These are phyloP conservation scores for Backusella mclennaniae DNA, from an alignment of 192 early-diverging fungal genomes.

Conservation along the genomic window DNA sequence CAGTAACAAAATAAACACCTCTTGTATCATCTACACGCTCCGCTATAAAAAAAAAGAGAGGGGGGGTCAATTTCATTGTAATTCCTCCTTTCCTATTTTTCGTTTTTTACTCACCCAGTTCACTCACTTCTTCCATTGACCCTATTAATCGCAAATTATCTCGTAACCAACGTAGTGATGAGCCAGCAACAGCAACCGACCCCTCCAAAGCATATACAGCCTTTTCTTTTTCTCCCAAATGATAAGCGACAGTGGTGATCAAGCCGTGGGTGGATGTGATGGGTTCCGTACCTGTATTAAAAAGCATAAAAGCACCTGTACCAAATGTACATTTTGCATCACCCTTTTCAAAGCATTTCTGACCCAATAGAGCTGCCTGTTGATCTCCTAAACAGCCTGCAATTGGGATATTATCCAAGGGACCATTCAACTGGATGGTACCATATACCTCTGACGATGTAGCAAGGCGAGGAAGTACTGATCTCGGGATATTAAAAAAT, in stretches of 20 bases:
- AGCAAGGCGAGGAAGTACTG: constrained; percentile 68
- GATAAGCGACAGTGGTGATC: constrained; percentile 90
- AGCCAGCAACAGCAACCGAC: constrained; percentile 88
- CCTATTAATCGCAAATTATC: constrained; percentile 84
- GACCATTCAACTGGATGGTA: constrained; percentile 41
- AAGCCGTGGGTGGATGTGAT: constrained; percentile 81
- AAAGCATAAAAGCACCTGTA: constrained; percentile 94
- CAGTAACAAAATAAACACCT: constrained; percentile 94
- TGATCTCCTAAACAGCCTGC: constrained; percentile 91
- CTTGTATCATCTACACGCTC: constrained; percentile 66
- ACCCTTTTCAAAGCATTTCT: constrained; percentile 81
- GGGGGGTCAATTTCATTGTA: neutral
- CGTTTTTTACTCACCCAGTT: constrained; percentile 37
- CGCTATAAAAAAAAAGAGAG: constrained; percentile 35
- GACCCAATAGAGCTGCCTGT: constrained; percentile 91
- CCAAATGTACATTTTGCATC: constrained; percentile 96
- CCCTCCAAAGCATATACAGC: constrained; percentile 89
- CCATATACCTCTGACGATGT: constrained; percentile 86
- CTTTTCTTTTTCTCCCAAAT: constrained; percentile 65
- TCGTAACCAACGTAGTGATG: constrained; percentile 87
- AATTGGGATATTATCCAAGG: constrained; percentile 72
- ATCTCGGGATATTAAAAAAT: constrained; percentile 71
- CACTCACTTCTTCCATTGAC: constrained; percentile 68
- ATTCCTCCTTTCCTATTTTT: neutral
- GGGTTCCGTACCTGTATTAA: constrained; percentile 84